A percentile compares a stretch with the other conserved stretches of the same genome.
These are phyloP conservation scores for Phaeosphaeria sp. DNA, from an alignment of 2,329 filamentous ascomycete genomes.

Conservation along the genomic window DNA sequence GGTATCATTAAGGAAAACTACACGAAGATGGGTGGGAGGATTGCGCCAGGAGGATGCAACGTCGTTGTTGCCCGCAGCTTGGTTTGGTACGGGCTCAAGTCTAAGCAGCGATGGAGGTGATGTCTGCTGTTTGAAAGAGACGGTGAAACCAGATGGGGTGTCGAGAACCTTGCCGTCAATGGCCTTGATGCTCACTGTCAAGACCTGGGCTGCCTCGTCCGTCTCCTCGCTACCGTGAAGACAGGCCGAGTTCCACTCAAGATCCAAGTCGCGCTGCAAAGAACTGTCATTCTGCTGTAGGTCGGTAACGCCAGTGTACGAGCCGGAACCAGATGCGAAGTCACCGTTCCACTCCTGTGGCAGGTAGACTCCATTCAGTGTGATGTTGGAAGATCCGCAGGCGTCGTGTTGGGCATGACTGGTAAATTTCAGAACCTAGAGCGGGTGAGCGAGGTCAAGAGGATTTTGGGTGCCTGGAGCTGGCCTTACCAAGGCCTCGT, in stretches of 20 bases:
- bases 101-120: constrained; percentile 46
- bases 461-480: constrained; percentile 41
- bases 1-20: constrained; percentile 25
- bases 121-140: constrained; percentile 49
- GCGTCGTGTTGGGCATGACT: constrained; percentile 46
- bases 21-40: constrained; percentile 43
- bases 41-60: constrained; percentile 46
- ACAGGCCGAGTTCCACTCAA: constrained; percentile 50
- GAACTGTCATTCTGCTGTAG: constrained; percentile 43
- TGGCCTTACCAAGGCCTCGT: constrained; percentile 50
- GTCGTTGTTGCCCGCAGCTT: constrained; percentile 30
- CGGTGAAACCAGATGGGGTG: constrained; percentile 45
- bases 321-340: constrained; percentile 44
- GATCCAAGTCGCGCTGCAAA: constrained; percentile 43
- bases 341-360: constrained; percentile 48
- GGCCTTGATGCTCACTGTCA: constrained; percentile 49
- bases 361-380: constrained; percentile 50
- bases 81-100: constrained; percentile 41
- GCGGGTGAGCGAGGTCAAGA: constrained; percentile 33
- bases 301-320: constrained; percentile 36
- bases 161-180: constrained; percentile 44
- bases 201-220: constrained; percentile 44
- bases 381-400: constrained; percentile 50
- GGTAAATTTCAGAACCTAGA: constrained; percentile 51
- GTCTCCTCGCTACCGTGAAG: constrained; percentile 38